phyloP scores from a whole-genome alignment of 208 protist genomes.

The Leishmania tarentolae region DNA sequence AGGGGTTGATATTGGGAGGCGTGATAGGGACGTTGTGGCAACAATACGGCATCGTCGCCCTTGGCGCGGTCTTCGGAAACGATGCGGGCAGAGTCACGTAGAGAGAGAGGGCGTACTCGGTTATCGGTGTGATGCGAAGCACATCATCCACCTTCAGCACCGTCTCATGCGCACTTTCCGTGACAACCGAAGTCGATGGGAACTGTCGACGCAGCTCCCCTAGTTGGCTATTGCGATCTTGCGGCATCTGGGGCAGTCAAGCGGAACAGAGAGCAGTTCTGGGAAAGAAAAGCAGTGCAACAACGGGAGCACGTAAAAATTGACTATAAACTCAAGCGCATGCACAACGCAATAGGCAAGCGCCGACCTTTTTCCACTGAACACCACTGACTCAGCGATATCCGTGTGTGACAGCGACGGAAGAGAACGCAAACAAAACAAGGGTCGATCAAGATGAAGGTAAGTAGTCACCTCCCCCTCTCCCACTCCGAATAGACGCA shows the following conservation, averaged over 20 bases:
- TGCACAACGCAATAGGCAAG: not conserved
- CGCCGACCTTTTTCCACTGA: not conserved
- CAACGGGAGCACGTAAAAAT: not conserved
- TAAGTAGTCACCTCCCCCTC: not conserved
- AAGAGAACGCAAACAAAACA: not conserved
- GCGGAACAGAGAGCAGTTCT: not conserved
- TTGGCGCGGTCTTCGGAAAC: slow-evolving; percentile 55
- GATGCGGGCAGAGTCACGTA: slow-evolving; percentile 52
- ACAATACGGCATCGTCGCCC: slow-evolving; percentile 64
- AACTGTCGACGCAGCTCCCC: slow-evolving; percentile 46
- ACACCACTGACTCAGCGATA: not conserved
- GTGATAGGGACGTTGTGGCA: slow-evolving; percentile 61
- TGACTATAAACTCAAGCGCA: no score
- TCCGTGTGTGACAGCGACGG: not conserved
- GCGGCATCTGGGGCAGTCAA: slow-evolving; percentile 4
- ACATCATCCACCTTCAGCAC: slow-evolving; percentile 70
- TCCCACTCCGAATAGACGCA: not conserved
- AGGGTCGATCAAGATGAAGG: not conserved
- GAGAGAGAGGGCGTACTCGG: slow-evolving; percentile 61
- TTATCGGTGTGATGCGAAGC: slow-evolving; percentile 38
- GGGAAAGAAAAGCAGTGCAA: not conserved
- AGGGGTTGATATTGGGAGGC: slow-evolving; percentile 42
- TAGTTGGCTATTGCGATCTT: slow-evolving; percentile 42
- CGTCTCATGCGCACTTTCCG: slow-evolving; percentile 42
- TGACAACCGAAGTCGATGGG: slow-evolving; percentile 43